These are phyloP conservation scores for Alternaria sp. DNA, from an alignment of 2,329 filamentous ascomycete species.

Conservation along the genomic window DNA sequence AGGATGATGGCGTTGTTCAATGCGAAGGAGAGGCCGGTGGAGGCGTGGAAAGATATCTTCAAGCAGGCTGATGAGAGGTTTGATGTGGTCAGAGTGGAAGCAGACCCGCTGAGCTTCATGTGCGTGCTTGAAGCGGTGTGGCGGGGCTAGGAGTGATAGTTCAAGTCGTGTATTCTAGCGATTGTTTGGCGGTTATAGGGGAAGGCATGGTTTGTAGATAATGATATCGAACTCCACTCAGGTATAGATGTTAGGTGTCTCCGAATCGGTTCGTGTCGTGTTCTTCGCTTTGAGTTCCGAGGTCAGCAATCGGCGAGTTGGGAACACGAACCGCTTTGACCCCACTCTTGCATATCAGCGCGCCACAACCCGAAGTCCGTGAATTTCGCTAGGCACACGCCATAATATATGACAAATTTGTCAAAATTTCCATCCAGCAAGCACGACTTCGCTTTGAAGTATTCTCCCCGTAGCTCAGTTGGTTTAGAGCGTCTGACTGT, in stretches of 20 bases:
- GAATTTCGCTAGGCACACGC: too few relatives aligned
- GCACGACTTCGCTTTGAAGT: constrained; percentile 15
- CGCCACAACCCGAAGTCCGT: neutral
- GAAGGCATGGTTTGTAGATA: neutral
- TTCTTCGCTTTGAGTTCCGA: neutral
- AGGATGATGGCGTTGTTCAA: constrained; percentile 61
- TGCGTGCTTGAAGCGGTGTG: constrained; percentile 40
- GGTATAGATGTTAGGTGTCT: neutral
- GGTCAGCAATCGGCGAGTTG: neutral
- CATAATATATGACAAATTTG: neutral
- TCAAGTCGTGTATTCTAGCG: fast-evolving
- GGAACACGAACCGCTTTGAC: neutral
- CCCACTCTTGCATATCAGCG: neutral
- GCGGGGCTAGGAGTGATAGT: constrained; percentile 12
- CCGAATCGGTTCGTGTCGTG: neutral
- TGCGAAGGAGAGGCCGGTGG: constrained; percentile 54
- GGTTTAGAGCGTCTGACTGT: constrained; percentile 49
- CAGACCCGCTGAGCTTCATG: constrained; percentile 32
- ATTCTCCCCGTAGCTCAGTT: constrained; percentile 40
- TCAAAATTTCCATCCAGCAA: constrained; percentile 5
- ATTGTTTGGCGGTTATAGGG: neutral
- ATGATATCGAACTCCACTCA: neutral
- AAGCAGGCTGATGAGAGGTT: constrained; percentile 56
- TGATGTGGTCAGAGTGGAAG: constrained; percentile 43
- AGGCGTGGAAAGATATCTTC: constrained; percentile 57